Percentiles rank a stretch among this genome's conserved stretches.
These are phyloP conservation scores for Amanita thiersii DNA, from an alignment of 768 basidiomycete species.

Conservation along the genomic window DNA sequence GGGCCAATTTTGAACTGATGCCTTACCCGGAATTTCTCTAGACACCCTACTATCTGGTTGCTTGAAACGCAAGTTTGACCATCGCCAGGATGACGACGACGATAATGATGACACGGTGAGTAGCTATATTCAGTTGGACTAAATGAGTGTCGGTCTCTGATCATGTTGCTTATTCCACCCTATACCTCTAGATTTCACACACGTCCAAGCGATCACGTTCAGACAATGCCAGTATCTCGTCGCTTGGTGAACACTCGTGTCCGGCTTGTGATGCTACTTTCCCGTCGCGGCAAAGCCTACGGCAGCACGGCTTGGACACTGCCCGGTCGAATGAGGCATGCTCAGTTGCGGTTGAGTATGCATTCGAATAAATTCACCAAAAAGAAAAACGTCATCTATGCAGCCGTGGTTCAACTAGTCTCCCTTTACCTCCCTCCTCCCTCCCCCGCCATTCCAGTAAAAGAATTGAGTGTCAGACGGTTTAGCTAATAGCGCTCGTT, in stretches of 20 bases:
- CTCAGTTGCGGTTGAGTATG: constrained; percentile 65
- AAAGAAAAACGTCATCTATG: too few species aligned
- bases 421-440: constrained; percentile 1
- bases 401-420: background rate
- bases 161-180: constrained; percentile 13
- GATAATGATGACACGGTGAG: constrained; percentile 33
- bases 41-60: constrained; percentile 25
- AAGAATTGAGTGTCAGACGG: background rate
- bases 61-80: constrained; percentile 44
- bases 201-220: constrained; percentile 51
- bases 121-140: constrained; percentile 1
- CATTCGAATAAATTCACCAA: constrained; percentile 54
- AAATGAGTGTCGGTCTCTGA: constrained; percentile 7
- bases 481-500: constrained; percentile 2
- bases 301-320: constrained; percentile 46
- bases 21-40: constrained; percentile 12
- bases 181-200: constrained; percentile 34
- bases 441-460: background rate
- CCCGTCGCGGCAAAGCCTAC: constrained; percentile 46
- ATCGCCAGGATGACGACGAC: constrained; percentile 28
- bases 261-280: constrained; percentile 71
- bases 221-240: constrained; percentile 13
- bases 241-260: constrained; percentile 52
- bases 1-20: constrained; percentile 12
- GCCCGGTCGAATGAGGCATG: constrained; percentile 59